Evolutionary conservation across 306 rosid genomes (phyloP).

Genomic region (Casuarina equisetifolia): DNA sequence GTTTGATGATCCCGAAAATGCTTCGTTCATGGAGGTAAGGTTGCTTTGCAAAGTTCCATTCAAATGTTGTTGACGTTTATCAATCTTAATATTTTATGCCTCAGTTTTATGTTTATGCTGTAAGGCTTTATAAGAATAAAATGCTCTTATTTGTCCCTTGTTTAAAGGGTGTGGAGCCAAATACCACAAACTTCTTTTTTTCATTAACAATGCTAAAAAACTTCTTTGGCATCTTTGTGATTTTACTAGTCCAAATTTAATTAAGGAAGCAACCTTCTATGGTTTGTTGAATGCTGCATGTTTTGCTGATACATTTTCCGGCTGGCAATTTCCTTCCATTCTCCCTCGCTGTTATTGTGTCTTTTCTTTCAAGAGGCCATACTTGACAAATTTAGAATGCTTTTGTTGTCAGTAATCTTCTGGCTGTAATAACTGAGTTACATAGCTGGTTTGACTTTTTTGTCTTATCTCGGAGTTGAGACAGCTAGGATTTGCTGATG

Average conservation of each 20-base stretch:
- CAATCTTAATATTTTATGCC: not conserved
- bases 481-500: not conserved
- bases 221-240: not conserved
- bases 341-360: not conserved
- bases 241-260: not conserved
- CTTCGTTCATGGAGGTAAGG: constrained; percentile 72
- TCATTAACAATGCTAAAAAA: not conserved
- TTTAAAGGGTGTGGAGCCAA: not conserved
- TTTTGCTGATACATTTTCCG: not conserved
- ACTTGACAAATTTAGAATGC: not conserved
- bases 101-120: not conserved
- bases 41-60: constrained; percentile 17
- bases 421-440: not conserved
- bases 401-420: not conserved
- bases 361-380: not conserved
- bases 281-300: not conserved
- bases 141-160: not conserved
- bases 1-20: constrained; percentile 82
- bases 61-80: not conserved
- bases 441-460: not conserved
- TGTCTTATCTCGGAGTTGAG: not conserved
- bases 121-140: not conserved
- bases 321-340: not conserved
- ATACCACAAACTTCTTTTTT: not conserved
- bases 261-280: not conserved